These are phyloP conservation scores for Melaleuca alternifolia DNA, from an alignment of 345 rosid genomes.

Conservation along the genomic window DNA sequence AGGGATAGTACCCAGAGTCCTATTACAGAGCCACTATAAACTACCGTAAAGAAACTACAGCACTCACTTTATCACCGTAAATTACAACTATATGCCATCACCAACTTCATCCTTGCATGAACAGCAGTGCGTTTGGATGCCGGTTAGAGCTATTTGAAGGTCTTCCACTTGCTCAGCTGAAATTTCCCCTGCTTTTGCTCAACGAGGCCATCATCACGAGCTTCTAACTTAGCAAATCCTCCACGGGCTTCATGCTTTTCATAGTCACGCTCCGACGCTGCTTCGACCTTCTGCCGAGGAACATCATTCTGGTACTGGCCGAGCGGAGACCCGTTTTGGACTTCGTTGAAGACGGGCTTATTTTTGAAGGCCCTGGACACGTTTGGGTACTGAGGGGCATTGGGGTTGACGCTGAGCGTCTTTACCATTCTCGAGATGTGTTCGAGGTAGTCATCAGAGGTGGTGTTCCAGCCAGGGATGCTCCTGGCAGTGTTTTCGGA, in stretches of 20 bases:
- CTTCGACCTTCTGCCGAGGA: not conserved
- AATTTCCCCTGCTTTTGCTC: constrained; percentile 8
- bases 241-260: not conserved
- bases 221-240: not conserved
- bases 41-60: not conserved
- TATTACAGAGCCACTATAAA: not conserved
- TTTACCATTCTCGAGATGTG: constrained; percentile 14
- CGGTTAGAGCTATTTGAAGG: not conserved
- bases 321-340: not conserved
- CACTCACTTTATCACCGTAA: not conserved
- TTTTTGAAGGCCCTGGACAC: constrained; percentile 20
- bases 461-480: constrained; percentile 12
- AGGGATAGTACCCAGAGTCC: not conserved
- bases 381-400: constrained; percentile 20
- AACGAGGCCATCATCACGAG: no score
- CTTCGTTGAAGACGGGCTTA: no score
- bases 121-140: not conserved
- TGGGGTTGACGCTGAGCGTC: constrained; percentile 8
- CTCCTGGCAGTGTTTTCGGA: not conserved
- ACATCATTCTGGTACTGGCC: not conserved
- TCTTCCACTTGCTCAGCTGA: constrained; percentile 1
- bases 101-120: not conserved
- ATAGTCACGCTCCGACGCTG: not conserved
- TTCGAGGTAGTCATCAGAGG: constrained; percentile 23
- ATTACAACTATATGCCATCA: not conserved